phyloP scores from a whole-genome alignment of 2,329 filamentous ascomycete genomes.

The Fusarium abutilonis region DNA sequence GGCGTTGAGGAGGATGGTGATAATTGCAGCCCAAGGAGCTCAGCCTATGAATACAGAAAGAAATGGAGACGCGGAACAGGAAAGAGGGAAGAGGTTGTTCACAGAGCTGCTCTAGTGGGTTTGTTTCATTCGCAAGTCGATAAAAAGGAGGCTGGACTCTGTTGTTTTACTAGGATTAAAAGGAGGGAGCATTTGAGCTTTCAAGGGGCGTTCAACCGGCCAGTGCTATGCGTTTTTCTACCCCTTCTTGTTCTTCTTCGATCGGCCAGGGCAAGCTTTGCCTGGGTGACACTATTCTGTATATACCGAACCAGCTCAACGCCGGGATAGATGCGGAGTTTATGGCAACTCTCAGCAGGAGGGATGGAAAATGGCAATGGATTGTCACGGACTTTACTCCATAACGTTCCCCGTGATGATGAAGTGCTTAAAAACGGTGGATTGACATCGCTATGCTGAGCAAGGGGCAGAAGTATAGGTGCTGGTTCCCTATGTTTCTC shows the following conservation, averaged over 20 bases:
- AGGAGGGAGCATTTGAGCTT: constrained; percentile 25
- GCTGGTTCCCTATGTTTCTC: constrained; percentile 24
- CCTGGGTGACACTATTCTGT: constrained; percentile 26
- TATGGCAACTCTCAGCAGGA: constrained; percentile 11
- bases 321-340: constrained; percentile 33
- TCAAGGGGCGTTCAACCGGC: constrained; percentile 43
- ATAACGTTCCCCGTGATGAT: neutral
- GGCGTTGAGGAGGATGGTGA: constrained; percentile 34
- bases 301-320: constrained; percentile 29
- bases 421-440: constrained; percentile 10
- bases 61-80: constrained; percentile 1
- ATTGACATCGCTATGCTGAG: constrained; percentile 28
- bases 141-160: constrained; percentile 16
- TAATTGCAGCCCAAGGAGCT: constrained; percentile 12
- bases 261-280: constrained; percentile 7
- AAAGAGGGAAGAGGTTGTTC: constrained; percentile 1
- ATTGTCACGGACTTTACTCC: neutral
- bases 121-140: constrained; percentile 6
- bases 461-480: constrained; percentile 25
- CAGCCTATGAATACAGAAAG: constrained; percentile 7
- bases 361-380: constrained; percentile 17
- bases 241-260: constrained; percentile 18
- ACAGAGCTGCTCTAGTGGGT: constrained; percentile 5
- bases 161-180: constrained; percentile 29
- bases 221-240: constrained; percentile 24